A percentile compares a stretch with the other conserved stretches of the same genome.
Conservation (phyloP, 805 yeast genomes). For the Suhomyces kilbournensis region DNA sequence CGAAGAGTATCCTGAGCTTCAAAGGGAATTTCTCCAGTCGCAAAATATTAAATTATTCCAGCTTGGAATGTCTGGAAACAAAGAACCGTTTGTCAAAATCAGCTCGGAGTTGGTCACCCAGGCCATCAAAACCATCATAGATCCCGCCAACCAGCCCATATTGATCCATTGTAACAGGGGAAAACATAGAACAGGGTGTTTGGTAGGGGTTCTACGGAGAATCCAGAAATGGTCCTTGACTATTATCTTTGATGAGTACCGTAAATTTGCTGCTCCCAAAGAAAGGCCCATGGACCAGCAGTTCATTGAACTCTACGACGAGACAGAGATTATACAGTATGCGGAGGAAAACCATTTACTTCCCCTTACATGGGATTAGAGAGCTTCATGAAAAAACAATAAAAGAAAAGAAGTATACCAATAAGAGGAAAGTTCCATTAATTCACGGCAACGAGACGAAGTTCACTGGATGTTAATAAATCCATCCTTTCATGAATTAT, state of each 20-base stretch:
- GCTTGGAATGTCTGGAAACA: slow-evolving; percentile 92
- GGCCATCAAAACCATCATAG: slow-evolving; percentile 75
- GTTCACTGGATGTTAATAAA: no score
- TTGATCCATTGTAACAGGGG: slow-evolving; percentile 95
- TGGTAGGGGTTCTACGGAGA: slow-evolving; percentile 87
- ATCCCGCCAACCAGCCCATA: slow-evolving; percentile 88
- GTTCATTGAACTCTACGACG: slow-evolving; percentile 86
- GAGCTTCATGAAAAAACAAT: no score
- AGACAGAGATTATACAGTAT: slow-evolving; percentile 51
- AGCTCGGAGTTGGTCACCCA: slow-evolving; percentile 64
- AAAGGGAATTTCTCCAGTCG: slow-evolving; percentile 56
- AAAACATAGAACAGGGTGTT: slow-evolving; percentile 94
- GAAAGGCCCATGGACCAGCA: slow-evolving; percentile 95
- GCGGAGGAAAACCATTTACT: slow-evolving; percentile 56
- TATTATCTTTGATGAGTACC: slow-evolving; percentile 92
- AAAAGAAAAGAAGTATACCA: no score
- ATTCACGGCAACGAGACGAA: no score
- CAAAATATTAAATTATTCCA: slow-evolving; percentile 73
- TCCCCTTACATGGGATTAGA: slow-evolving; percentile 61
- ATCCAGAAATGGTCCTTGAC: slow-evolving; percentile 90
- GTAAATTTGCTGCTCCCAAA: slow-evolving; percentile 93
- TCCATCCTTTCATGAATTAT: no score
- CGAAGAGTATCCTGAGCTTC: slow-evolving; percentile 84
- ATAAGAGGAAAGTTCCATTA: no score
- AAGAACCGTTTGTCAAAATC: slow-evolving; percentile 86